phyloP scores from a whole-genome alignment of 73 alveolate genomes.

The Effrenium voratum region DNA sequence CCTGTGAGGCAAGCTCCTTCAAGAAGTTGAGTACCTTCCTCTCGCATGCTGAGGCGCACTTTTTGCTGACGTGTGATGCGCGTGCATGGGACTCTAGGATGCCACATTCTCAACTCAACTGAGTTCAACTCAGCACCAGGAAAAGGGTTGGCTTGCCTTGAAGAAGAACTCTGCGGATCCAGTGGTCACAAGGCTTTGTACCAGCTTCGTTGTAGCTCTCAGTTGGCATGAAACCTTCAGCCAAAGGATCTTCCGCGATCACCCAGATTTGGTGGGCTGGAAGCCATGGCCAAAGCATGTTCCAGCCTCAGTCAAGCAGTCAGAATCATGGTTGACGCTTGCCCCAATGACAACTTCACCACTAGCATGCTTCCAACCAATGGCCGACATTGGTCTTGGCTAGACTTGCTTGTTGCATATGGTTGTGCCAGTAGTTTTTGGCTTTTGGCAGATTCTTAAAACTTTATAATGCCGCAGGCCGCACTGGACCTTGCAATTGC shows the following conservation, averaged over 20 bases:
- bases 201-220: neutral
- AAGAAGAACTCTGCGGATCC: slow-evolving; percentile 69
- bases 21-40: slow-evolving; percentile 57
- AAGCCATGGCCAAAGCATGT: slow-evolving; percentile 80
- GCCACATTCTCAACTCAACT: neutral
- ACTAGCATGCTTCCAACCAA: too few species aligned
- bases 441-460: too few species aligned
- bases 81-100: neutral
- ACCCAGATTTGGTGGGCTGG: slow-evolving; percentile 17
- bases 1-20: slow-evolving; percentile 27
- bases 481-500: too few species aligned
- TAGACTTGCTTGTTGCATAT: too few species aligned
- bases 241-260: slow-evolving; percentile 54
- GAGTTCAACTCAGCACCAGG: slow-evolving; percentile 10
- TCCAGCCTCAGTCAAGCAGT: neutral
- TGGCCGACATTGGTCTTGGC: too few species aligned
- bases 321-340: too few species aligned
- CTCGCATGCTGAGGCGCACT: slow-evolving; percentile 67
- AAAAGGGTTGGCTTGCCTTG: slow-evolving; percentile 59
- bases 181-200: slow-evolving; percentile 21
- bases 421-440: too few species aligned
- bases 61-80: neutral
- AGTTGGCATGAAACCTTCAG: neutral
- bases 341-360: too few species aligned
- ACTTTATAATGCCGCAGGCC: too few species aligned